These are phyloP conservation scores for Albizia julibrissin DNA, from an alignment of 306 rosid genomes.

Conservation along the genomic window DNA sequence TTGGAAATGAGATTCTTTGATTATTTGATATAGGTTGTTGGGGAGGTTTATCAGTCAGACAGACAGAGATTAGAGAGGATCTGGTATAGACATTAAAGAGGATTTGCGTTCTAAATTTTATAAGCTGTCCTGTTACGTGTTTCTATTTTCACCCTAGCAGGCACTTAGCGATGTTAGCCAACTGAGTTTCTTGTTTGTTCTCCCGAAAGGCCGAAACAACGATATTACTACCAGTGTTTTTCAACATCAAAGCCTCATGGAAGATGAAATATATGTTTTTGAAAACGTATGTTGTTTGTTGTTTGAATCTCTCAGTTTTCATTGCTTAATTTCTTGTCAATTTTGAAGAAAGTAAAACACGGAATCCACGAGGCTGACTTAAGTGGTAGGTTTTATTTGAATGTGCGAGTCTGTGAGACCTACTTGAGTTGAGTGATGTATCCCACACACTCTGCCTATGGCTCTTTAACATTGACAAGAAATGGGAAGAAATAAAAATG, in stretches of 20 bases:
- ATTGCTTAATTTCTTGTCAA: neutral
- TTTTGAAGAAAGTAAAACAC: neutral
- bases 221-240: neutral
- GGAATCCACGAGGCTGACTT: neutral
- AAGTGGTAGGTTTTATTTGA: neutral
- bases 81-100: neutral
- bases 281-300: neutral
- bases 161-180: neutral
- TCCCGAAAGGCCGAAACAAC: neutral
- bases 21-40: neutral
- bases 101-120: neutral
- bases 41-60: neutral
- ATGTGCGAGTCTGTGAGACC: neutral
- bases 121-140: neutral
- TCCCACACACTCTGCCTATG: neutral
- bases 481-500: neutral
- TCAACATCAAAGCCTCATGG: neutral
- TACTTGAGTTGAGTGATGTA: neutral
- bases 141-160: neutral
- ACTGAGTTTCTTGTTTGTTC: neutral
- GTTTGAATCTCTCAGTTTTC: neutral
- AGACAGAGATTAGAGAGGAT: neutral
- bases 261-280: neutral
- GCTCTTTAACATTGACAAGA: neutral
- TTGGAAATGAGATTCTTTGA: neutral